These are phyloP conservation scores for Talaromyces sp. DNA, from an alignment of 2,329 filamentous ascomycete species.

Conservation along the genomic window DNA sequence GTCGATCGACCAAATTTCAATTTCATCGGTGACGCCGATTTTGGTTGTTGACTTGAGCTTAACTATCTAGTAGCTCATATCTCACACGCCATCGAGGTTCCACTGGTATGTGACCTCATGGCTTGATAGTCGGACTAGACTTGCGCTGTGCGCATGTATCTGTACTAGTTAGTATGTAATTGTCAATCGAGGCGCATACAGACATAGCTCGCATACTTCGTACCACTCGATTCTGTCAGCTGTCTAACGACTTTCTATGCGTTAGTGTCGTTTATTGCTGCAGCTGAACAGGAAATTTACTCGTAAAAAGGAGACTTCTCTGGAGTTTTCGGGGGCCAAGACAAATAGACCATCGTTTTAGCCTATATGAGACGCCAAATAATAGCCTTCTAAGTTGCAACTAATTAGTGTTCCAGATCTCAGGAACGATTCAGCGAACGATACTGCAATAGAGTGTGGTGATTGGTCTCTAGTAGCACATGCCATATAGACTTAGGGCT, in stretches of 20 bases:
- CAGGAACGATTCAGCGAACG: neutral
- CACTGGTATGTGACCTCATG: neutral
- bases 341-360: neutral
- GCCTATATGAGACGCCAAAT: neutral
- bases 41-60: neutral
- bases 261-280: neutral
- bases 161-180: neutral
- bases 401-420: neutral
- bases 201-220: neutral
- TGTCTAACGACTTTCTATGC: neutral
- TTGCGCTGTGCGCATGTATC: neutral
- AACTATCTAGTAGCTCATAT: neutral
- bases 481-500: neutral
- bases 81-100: neutral
- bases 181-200: neutral
- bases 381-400: neutral
- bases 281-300: neutral
- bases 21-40: neutral
- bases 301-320: neutral
- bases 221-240: neutral
- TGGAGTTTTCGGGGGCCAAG: neutral
- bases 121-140: neutral
- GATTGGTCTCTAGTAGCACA: neutral
- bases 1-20: neutral
- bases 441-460: neutral